These are phyloP conservation scores for Sinapis alba DNA, from an alignment of 441 rosid species.

Conservation along the genomic window DNA sequence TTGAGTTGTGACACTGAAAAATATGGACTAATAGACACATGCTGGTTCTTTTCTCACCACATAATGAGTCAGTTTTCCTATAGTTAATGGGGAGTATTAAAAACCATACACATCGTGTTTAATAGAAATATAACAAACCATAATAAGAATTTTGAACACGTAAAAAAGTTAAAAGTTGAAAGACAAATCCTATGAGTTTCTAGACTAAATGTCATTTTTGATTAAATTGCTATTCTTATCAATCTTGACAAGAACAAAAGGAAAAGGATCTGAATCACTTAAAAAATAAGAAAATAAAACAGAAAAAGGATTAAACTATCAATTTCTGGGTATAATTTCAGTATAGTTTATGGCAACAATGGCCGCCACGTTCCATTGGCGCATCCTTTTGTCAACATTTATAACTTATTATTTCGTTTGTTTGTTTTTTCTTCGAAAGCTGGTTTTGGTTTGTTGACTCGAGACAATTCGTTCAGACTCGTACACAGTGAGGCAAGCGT, in stretches of 20 bases:
- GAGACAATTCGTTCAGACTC: too few relatives aligned
- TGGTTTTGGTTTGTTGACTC: too few relatives aligned
- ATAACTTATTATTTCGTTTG: background rate
- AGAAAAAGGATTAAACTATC: background rate
- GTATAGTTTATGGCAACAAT: conserved; percentile 9
- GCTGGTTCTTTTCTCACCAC: background rate
- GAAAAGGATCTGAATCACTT: background rate
- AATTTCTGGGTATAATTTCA: too few relatives aligned
- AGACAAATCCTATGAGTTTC: background rate
- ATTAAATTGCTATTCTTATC: background rate
- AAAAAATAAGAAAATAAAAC: background rate
- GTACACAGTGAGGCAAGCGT: too few relatives aligned
- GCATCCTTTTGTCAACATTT: conserved; percentile 1
- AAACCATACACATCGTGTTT: background rate
- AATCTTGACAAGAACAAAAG: background rate
- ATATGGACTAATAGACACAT: background rate
- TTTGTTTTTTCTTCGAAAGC: too few relatives aligned
- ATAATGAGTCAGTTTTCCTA: background rate
- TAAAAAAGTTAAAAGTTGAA: background rate
- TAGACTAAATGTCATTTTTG: background rate
- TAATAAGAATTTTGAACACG: background rate
- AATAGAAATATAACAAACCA: background rate
- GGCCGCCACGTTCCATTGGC: conserved; percentile 31
- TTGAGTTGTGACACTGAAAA: background rate
- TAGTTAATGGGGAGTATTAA: background rate